phyloP scores from a whole-genome alignment of 805 yeast species.

The Wickerhamiella cacticola region DNA sequence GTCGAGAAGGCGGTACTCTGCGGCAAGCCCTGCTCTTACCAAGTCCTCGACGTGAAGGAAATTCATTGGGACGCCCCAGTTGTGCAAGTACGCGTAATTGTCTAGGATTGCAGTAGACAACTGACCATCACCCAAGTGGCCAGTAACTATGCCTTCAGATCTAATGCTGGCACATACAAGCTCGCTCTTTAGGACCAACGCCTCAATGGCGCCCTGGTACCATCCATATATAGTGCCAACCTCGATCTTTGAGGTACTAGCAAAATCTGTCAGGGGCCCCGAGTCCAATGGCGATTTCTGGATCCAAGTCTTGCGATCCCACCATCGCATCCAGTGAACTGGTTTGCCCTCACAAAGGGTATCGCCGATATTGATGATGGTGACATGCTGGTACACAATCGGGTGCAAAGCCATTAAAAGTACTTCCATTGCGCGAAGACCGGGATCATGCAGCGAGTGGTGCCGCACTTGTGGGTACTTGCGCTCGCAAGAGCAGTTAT shows the following conservation, averaged over 20 bases:
- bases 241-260: slow-evolving; percentile 12
- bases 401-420: slow-evolving; percentile 15
- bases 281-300: slow-evolving; percentile 13
- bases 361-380: slow-evolving; percentile 21
- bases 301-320: slow-evolving; percentile 14
- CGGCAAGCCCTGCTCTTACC: slow-evolving; percentile 36
- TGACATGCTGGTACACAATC: neutral
- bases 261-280: slow-evolving; percentile 11
- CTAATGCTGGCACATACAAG: slow-evolving; percentile 17
- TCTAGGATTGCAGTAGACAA: slow-evolving; percentile 20
- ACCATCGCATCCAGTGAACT: slow-evolving; percentile 15
- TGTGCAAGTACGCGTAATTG: slow-evolving; percentile 20
- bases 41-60: slow-evolving; percentile 28
- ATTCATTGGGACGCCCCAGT: slow-evolving; percentile 21
- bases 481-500: slow-evolving; percentile 21
- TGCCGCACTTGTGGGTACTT: slow-evolving; percentile 14
- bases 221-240: slow-evolving; percentile 24
- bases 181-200: slow-evolving; percentile 12
- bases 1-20: slow-evolving; percentile 22
- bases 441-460: slow-evolving; percentile 24
- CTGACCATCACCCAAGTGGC: slow-evolving; percentile 24
- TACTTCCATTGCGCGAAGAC: slow-evolving; percentile 18
- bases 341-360: slow-evolving; percentile 21
- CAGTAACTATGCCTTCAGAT: slow-evolving; percentile 22
- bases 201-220: slow-evolving; percentile 23